Evolutionary conservation across 345 rosid species (phyloP).

Genomic region (Aegle marmelos): DNA sequence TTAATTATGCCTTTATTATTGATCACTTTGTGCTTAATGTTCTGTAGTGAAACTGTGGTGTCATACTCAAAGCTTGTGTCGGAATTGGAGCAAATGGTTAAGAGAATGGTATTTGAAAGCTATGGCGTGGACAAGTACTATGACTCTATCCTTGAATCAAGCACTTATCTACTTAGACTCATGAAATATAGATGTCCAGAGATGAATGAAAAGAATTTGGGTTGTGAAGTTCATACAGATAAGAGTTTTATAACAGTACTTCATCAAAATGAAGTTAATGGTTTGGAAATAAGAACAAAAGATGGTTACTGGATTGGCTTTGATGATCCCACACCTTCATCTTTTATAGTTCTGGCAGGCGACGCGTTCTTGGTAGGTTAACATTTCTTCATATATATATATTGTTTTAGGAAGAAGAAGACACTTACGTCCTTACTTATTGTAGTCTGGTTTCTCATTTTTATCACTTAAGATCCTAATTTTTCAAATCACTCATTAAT

Average conservation of each 20-base stretch:
- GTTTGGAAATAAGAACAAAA: constrained; percentile 45
- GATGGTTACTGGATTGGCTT: constrained; percentile 44
- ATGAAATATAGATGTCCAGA: constrained; percentile 39
- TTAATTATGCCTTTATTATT: neutral
- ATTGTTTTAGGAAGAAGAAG: too few relatives aligned
- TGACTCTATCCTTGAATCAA: constrained; percentile 30
- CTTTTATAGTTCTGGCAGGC: constrained; percentile 54
- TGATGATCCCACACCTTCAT: constrained; percentile 39
- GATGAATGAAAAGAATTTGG: constrained; percentile 24
- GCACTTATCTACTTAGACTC: constrained; percentile 42
- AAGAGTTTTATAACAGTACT: constrained; percentile 54
- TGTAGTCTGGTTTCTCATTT: neutral
- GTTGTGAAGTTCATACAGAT: constrained; percentile 47
- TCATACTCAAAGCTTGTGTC: constrained; percentile 28
- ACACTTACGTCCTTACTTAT: too few relatives aligned
- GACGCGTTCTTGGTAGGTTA: constrained; percentile 49
- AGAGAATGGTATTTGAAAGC: constrained; percentile 54
- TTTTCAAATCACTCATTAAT: too few relatives aligned
- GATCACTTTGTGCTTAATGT: neutral
- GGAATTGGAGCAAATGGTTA: constrained; percentile 44
- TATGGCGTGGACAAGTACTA: constrained; percentile 37
- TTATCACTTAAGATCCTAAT: too few relatives aligned
- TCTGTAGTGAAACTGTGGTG: constrained; percentile 25
- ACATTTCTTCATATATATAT: too few relatives aligned
- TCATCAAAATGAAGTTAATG: constrained; percentile 53